Evolutionary conservation across 2,329 filamentous ascomycete genomes (phyloP).

Genomic region (Clonostachys byssicola): DNA sequence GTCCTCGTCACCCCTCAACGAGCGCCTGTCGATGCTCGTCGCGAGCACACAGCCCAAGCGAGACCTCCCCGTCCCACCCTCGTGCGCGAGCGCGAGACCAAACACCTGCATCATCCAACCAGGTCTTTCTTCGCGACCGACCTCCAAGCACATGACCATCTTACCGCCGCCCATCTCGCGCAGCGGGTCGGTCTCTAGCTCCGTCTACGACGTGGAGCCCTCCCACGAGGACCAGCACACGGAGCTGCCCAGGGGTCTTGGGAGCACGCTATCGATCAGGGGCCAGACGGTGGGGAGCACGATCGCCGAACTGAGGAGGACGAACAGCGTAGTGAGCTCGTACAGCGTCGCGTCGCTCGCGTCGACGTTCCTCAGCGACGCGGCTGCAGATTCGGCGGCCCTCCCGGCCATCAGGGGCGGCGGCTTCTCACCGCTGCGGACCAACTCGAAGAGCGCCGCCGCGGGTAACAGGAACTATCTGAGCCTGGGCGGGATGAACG

Average conservation of each 20-base stretch:
- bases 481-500: conserved; percentile 22
- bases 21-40: conserved; percentile 21
- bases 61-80: conserved; percentile 19
- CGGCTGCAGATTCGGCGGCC: conserved; percentile 28
- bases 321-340: conserved; percentile 49
- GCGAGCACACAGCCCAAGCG: conserved; percentile 11
- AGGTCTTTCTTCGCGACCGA: too few species aligned
- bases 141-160: too few species aligned
- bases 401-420: conserved; percentile 30
- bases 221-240: conserved; percentile 1
- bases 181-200: conserved; percentile 14
- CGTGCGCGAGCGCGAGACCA: background rate
- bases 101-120: too few species aligned
- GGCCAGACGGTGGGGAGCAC: conserved; percentile 28
- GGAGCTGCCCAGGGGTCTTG: background rate
- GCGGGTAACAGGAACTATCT: conserved; percentile 42
- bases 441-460: conserved; percentile 17
- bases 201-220: conserved; percentile 11
- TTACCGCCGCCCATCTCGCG: background rate
- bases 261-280: background rate
- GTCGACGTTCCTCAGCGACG: conserved; percentile 12
- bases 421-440: conserved; percentile 26
- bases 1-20: conserved; percentile 23
- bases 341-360: conserved; percentile 33
- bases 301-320: conserved; percentile 48